A percentile compares a stretch with the other conserved stretches of the same genome.
phyloP scores from a whole-genome alignment of 164 flowering plant genomes.

The Annona squamosa region DNA sequence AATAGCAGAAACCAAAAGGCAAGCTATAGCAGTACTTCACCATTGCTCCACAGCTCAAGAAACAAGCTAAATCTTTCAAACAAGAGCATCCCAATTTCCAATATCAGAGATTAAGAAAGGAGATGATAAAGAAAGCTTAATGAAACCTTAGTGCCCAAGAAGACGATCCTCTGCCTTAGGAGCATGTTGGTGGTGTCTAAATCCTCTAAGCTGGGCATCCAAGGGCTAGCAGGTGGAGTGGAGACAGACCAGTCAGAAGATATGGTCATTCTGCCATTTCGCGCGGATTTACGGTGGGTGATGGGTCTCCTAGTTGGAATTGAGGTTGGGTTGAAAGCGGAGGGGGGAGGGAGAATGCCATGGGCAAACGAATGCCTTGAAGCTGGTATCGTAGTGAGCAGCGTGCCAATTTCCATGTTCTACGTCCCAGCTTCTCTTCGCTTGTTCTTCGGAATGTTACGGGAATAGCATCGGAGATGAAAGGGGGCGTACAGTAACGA shows the following conservation, averaged over 20 bases:
- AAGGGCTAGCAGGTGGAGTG: constrained; percentile 22
- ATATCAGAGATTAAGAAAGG: background rate
- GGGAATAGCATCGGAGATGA: background rate
- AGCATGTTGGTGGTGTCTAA: constrained; percentile 85
- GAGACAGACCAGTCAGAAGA: constrained; percentile 58
- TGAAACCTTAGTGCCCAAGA: constrained; percentile 73
- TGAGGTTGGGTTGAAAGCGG: background rate
- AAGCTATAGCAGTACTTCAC: background rate
- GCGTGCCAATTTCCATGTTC: constrained; percentile 16
- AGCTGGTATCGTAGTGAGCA: constrained; percentile 10
- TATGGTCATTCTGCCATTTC: constrained; percentile 29
- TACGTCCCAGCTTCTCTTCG: too few relatives aligned
- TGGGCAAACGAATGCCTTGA: constrained; percentile 6
- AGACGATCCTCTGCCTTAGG: constrained; percentile 84
- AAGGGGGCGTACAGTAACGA: background rate
- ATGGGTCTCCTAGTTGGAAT: constrained; percentile 15
- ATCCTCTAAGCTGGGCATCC: constrained; percentile 68
- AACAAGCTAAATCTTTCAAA: background rate
- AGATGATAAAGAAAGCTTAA: background rate
- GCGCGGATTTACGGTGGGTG: constrained; percentile 20
- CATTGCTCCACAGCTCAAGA: background rate
- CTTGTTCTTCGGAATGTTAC: background rate
- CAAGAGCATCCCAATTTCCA: background rate
- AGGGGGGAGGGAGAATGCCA: constrained; percentile 8
- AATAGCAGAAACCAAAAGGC: too few relatives aligned